Evolutionary conservation across 139 green algal species (phyloP).

Genomic region (Klebsormidium nitens): DNA sequence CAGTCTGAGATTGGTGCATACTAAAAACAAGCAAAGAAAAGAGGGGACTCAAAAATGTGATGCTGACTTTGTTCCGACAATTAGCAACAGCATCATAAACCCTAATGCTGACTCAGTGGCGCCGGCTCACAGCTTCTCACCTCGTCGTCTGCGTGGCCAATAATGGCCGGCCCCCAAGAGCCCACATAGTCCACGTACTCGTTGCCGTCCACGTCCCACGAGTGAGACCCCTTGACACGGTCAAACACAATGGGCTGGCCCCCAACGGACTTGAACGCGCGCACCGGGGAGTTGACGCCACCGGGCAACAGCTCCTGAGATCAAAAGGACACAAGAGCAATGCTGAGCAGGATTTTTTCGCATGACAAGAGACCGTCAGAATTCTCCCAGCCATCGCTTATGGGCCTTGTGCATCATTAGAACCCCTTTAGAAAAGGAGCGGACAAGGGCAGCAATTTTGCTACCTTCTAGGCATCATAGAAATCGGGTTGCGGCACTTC

Average conservation of each 20-base stretch:
- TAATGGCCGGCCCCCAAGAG: slow-evolving; percentile 94
- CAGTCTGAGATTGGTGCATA: too few relatives aligned
- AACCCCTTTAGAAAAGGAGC: not conserved
- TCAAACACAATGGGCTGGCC: slow-evolving; percentile 97
- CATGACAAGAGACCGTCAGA: not conserved
- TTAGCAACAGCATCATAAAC: too few relatives aligned
- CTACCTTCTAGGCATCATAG: not conserved
- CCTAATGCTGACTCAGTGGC: too few relatives aligned
- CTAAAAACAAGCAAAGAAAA: too few relatives aligned
- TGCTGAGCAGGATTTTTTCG: not conserved
- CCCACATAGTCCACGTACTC: slow-evolving; percentile 96
- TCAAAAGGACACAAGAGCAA: not conserved
- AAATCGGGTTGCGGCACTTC: not conserved
- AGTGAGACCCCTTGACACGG: slow-evolving; percentile 87
- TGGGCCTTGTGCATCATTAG: not conserved
- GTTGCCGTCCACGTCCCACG: slow-evolving; percentile 70
- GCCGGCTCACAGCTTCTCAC: too few relatives aligned
- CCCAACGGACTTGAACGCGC: slow-evolving; percentile 96
- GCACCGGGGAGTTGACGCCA: slow-evolving; percentile 95
- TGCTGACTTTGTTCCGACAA: too few relatives aligned
- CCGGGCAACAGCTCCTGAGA: slow-evolving; percentile 86
- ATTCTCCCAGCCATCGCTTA: not conserved
- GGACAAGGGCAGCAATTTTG: not conserved
- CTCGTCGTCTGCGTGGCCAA: slow-evolving; percentile 87
- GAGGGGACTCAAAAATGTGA: too few relatives aligned